Conservation (phyloP, 495 filamentous ascomycete species). For the Hyaloscypha bicolor region DNA sequence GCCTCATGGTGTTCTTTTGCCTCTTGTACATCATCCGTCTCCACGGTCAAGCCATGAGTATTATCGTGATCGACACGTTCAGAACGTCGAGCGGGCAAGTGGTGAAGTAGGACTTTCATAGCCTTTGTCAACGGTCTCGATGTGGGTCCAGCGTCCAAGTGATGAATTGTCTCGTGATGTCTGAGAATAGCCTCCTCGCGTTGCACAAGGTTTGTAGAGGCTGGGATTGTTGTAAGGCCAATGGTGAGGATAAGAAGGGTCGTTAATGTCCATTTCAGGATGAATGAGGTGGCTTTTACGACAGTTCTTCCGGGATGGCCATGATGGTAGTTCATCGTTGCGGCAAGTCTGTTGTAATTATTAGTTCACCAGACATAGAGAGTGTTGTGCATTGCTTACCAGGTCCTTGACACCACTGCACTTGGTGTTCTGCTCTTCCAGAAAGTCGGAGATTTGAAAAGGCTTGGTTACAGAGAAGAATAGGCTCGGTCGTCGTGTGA, state of each 20-base stretch:
- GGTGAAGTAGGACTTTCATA: not conserved
- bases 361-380: not conserved
- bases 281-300: not conserved
- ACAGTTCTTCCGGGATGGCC: not conserved
- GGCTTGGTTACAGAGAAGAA: not conserved
- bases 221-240: not conserved
- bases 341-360: not conserved
- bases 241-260: not conserved
- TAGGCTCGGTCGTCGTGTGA: not conserved
- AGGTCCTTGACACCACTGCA: not conserved
- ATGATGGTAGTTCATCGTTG: not conserved
- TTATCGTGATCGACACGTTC: not conserved
- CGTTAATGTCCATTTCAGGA: not conserved
- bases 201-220: not conserved
- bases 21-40: not conserved
- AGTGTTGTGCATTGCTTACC: not conserved
- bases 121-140: not conserved
- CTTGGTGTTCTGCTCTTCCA: not conserved
- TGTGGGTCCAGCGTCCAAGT: not conserved
- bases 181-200: not conserved
- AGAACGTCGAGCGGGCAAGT: not conserved
- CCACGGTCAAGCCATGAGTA: not conserved
- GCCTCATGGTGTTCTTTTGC: not conserved
- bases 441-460: slow-evolving; percentile 1
- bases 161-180: not conserved